phyloP scores from a whole-genome alignment of 2,329 filamentous ascomycete species.

The Pezicula radicicola region DNA sequence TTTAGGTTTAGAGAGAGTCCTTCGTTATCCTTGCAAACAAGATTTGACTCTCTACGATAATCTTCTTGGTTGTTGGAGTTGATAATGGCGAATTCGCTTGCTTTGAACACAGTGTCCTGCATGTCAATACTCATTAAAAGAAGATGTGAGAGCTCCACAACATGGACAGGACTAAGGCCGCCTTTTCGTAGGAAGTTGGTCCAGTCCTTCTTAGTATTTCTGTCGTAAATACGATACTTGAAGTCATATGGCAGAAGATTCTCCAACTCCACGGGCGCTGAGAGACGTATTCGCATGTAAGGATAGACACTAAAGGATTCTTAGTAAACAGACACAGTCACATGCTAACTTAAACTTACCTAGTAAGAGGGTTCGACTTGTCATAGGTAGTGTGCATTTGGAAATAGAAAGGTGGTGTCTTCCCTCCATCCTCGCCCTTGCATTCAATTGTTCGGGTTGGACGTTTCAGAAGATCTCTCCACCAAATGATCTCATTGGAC shows the following conservation, averaged over 20 bases:
- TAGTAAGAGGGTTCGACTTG: constrained; percentile 76
- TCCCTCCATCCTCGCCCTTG: constrained; percentile 77
- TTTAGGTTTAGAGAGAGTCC: constrained; percentile 76
- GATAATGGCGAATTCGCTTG: constrained; percentile 96
- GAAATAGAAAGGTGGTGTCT: constrained; percentile 85
- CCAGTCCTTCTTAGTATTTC: constrained; percentile 98
- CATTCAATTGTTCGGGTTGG: constrained; percentile 88
- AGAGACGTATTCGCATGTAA: constrained; percentile 90
- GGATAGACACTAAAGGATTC: constrained; percentile 66
- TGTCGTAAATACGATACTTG: constrained; percentile 99
- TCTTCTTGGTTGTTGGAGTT: constrained; percentile 86
- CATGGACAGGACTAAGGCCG: constrained; percentile 93
- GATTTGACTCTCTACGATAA: constrained; percentile 76
- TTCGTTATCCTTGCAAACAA: constrained; percentile 82
- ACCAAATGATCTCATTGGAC: constrained; percentile 87
- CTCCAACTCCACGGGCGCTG: constrained; percentile 89
- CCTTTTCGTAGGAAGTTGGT: constrained; percentile 97
- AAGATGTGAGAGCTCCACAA: constrained; percentile 92
- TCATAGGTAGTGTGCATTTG: constrained; percentile 88
- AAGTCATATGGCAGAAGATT: constrained; percentile 96
- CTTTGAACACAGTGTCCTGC: constrained; percentile 92
- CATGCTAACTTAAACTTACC: constrained; percentile 39
- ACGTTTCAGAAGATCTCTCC: constrained; percentile 83
- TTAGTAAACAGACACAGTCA: constrained; percentile 27
- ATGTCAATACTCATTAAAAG: constrained; percentile 91